Conservation (phyloP, 257 asterid genomes). For the Cynanchum wilfordii region DNA sequence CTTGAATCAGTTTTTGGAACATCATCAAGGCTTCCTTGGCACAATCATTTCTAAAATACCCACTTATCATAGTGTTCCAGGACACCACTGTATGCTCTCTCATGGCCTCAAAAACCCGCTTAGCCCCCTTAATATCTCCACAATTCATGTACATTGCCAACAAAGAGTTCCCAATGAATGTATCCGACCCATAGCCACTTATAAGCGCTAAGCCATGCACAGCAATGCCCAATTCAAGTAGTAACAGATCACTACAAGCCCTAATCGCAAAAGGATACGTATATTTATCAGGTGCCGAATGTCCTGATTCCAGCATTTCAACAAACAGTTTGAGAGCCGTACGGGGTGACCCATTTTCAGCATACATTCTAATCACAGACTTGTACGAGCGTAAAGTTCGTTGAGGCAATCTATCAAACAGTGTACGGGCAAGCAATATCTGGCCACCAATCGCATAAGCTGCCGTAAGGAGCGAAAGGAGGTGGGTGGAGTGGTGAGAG, state of each 20-base stretch:
- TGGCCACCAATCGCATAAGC: constrained; percentile 55
- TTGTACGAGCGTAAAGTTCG: constrained; percentile 53
- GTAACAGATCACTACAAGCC: constrained; percentile 55
- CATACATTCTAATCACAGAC: constrained; percentile 58
- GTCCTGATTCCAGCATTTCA: constrained; percentile 56
- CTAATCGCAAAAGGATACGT: constrained; percentile 64
- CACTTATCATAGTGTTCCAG: constrained; percentile 96
- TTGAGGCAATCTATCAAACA: constrained; percentile 66
- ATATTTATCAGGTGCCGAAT: constrained; percentile 45
- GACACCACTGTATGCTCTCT: constrained; percentile 48
- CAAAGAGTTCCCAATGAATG: constrained; percentile 73
- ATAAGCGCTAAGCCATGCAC: constrained; percentile 62
- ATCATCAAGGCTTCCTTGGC: constrained; percentile 52
- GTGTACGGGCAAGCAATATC: constrained; percentile 28
- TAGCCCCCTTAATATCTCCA: constrained; percentile 59
- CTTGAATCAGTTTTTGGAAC: constrained; percentile 50
- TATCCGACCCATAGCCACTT: constrained; percentile 40
- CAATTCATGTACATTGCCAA: constrained; percentile 84
- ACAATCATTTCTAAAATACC: constrained; percentile 45
- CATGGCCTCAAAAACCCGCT: constrained; percentile 54
- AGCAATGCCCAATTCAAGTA: constrained; percentile 55
- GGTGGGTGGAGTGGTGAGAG: constrained; percentile 26
- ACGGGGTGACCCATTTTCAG: constrained; percentile 50
- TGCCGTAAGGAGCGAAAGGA: constrained; percentile 53
- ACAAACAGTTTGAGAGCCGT: constrained; percentile 51